Evolutionary conservation across 805 yeast species (phyloP), one percentile per base, ranked within the genome.

Genomic region (Kockiozyma suomiensis): DNA sequence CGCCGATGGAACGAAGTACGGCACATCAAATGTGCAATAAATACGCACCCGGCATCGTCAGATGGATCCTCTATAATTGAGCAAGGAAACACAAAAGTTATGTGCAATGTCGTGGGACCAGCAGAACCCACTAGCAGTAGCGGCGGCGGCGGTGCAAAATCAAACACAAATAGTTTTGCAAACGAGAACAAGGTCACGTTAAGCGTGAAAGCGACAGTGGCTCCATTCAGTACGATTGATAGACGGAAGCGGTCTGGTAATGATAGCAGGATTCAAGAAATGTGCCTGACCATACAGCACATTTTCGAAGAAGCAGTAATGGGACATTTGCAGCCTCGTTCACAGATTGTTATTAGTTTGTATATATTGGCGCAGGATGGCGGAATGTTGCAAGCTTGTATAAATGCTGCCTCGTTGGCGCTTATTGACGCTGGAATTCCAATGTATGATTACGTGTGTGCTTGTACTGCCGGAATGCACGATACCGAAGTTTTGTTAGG

Each of bases 371-470:
- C 90, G 13, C 90, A 90, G 69, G 99, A 94, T 70, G 99, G 99
- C 40, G 96, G 96, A 0, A 71, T 93, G 26, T 73, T 93, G 64
- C 83, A 96, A 0, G 80, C 88, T 0, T 83, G 94, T 66, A 80
- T 90, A 45, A 94, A 94, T 71, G 89, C 97, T 8, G 82, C 89
- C 45, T 90, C 97, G 0, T 76, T 94, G 68, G 97, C 97, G 0
- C 78, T 94, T 46, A 84, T 94, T 35, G 98, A 94, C 74, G 97
- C 98, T 1, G 98, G 98, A 51, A 86, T 94, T 48, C 87, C 97
- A 4, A 86, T 94, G 87, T 88, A 87, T 70, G 98, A 94, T 72
- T 92, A 90, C 71, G 87, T 93, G 15, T 82, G 90, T 56, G 85
- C 96, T 0, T 82, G 90, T 15, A 81, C 87, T 30, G 88, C 91